Evolutionary conservation across 2,329 filamentous ascomycete species (phyloP).

Genomic region (Diaporthe destruens): DNA sequence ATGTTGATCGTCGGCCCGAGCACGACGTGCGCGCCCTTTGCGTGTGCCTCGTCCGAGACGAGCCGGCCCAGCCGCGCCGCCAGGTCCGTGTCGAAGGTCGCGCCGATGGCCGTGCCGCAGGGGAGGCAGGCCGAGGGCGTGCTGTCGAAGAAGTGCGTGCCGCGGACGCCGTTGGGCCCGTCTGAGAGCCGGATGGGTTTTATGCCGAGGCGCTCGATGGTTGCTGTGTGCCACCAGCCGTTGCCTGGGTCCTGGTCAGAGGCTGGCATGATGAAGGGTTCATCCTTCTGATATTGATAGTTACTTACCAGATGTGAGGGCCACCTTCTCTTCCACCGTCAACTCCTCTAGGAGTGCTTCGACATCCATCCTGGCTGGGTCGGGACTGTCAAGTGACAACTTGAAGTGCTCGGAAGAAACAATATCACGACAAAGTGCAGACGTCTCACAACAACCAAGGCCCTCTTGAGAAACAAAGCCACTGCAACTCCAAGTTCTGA

Average conservation of each 20-base stretch:
- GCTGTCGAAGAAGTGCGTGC: conserved; percentile 47
- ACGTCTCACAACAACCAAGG: background rate
- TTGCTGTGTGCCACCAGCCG: conserved; percentile 38
- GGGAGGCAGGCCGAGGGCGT: conserved; percentile 51
- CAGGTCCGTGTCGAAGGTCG: conserved; percentile 72
- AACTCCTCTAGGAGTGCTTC: conserved; percentile 5
- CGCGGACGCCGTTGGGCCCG: conserved; percentile 53
- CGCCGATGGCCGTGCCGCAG: conserved; percentile 60
- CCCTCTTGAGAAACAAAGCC: too few species aligned
- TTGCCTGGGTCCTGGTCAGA: background rate
- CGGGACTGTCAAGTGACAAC: background rate
- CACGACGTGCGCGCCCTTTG: conserved; percentile 78
- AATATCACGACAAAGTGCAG: background rate
- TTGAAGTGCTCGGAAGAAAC: background rate
- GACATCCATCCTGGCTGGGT: background rate
- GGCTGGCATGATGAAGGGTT: background rate
- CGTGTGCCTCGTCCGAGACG: conserved; percentile 64
- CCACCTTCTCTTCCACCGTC: conserved; percentile 24
- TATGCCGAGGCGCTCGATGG: conserved; percentile 38
- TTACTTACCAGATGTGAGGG: conserved; percentile 1
- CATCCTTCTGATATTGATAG: background rate
- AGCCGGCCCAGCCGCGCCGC: conserved; percentile 67
- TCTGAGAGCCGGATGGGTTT: conserved; percentile 43
- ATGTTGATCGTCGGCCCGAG: conserved; percentile 73
- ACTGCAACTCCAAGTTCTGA: background rate